Evolutionary conservation across 768 basidiomycete species (phyloP).

Genomic region (Sistotremastrum suecicum): DNA sequence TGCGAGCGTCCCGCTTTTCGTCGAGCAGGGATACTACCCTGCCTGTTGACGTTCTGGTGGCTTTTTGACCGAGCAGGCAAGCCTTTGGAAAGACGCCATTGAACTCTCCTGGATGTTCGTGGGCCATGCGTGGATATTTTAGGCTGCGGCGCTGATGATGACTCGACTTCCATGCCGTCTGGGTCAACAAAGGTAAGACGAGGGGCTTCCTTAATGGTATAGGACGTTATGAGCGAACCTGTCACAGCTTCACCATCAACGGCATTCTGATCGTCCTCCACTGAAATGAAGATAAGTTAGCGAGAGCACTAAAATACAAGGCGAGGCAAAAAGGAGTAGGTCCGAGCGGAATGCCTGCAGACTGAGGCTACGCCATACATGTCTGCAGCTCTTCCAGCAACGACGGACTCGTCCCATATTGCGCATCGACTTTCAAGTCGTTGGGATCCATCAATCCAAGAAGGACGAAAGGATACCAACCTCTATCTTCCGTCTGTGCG

Average conservation of each 20-base stretch:
- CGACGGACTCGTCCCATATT: conserved; percentile 19
- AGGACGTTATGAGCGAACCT: not conserved
- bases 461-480: conserved; percentile 49
- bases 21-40: conserved; percentile 44
- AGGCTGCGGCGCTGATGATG: conserved; percentile 11
- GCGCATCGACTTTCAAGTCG: conserved; percentile 34
- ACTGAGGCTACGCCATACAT: not conserved
- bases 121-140: conserved; percentile 74
- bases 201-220: not conserved
- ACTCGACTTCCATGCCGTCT: conserved; percentile 46
- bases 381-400: too few relatives aligned
- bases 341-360: not conserved
- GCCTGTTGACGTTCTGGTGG: conserved; percentile 46
- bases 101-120: conserved; percentile 60
- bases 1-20: conserved; percentile 59
- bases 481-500: conserved; percentile 26
- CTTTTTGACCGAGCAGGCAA: conserved; percentile 33
- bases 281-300: conserved; percentile 4
- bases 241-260: conserved; percentile 5
- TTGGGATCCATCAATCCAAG: conserved; percentile 45
- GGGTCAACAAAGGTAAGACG: not conserved
- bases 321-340: not conserved
- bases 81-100: conserved; percentile 76
- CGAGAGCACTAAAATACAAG: conserved; percentile 11
- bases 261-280: conserved; percentile 10